Evolutionary conservation across 1,139 yeast genomes (phyloP), one percentile per base, ranked within the genome.

Genomic region (Magnusiomyces suaveolens): DNA sequence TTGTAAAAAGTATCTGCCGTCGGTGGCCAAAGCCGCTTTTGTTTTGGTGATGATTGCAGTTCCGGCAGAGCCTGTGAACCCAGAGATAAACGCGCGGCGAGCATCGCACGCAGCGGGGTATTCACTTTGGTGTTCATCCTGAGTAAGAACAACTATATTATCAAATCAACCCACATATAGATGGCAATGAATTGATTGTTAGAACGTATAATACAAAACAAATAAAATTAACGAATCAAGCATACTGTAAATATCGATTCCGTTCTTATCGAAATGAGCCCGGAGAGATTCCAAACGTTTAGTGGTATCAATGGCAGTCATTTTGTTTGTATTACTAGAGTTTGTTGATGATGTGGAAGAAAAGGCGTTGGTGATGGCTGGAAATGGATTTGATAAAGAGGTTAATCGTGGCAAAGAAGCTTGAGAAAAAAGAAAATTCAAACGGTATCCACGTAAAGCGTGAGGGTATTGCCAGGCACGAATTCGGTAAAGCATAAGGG

Each of bases 91-190:
- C 54, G 83, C 80, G 62, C 97, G 78, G 65, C 92, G 83, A 70
- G 87, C 90, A 69, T 92, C 97, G 43, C 79, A 77, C 1, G 78
- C 71, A 0, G 92, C 78, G 23, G 89, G 94, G 64, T 90, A 92
- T 70, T 92, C 97, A 25, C 89, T 82, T 72, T 87, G 95, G 70
- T 92, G 98, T 61, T 86, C 95, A 69, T 92, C 98, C 69, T 88
- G 96, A 47, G 94, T 83, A 16, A 96, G 95, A 10, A 92, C 80
- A 53, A 92, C 71, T 48, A 21, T 38, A 16, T 21, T 12, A n/a
- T n/a, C 16, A 38, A n/a, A n/a, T n/a, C n/a, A n/a, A n/a, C n/a
- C n/a, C n/a, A n/a, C n/a, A n/a, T n/a, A n/a, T n/a, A n/a, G n/a
- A n/a, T n/a, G n/a, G 14, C 36, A 32, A 32, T 32, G 36, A 14